These are phyloP conservation scores for Moringa oleifera DNA, from an alignment of 345 rosid species.

Conservation along the genomic window DNA sequence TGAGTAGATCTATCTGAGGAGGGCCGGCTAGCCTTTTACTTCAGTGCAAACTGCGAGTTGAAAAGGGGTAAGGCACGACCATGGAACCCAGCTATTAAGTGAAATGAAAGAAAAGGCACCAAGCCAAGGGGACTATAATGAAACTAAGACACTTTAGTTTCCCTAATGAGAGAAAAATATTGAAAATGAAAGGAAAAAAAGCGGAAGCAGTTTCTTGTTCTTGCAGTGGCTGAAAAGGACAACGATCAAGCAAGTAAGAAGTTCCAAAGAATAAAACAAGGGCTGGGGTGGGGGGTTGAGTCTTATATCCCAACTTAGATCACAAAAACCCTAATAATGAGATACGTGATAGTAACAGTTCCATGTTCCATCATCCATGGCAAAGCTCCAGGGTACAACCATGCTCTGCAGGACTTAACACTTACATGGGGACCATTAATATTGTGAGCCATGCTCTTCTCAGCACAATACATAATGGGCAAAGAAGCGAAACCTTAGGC, in stretches of 20 bases:
- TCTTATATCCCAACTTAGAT: constrained; percentile 42
- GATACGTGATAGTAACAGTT: constrained; percentile 68
- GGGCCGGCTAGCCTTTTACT: too few species aligned
- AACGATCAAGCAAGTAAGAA: background rate
- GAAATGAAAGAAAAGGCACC: too few species aligned
- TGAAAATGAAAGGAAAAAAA: too few species aligned
- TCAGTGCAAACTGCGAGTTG: too few species aligned
- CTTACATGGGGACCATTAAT: constrained; percentile 48
- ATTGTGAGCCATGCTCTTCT: constrained; percentile 16
- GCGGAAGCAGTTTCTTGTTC: too few species aligned
- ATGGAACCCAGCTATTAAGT: too few species aligned
- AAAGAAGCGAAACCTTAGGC: constrained; percentile 29
- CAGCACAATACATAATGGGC: constrained; percentile 17
- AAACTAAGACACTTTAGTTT: too few species aligned
- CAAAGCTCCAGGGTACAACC: constrained; percentile 51
- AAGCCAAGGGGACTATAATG: too few species aligned
- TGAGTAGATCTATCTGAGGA: too few species aligned
- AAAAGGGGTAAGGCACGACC: too few species aligned
- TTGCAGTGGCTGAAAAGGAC: too few species aligned
- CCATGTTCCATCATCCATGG: constrained; percentile 65
- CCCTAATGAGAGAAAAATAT: too few species aligned
- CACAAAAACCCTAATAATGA: constrained; percentile 47
- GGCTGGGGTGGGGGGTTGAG: background rate
- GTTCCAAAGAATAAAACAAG: background rate
- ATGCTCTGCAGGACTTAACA: constrained; percentile 31